A percentile compares a stretch with the other conserved stretches of the same genome.
Evolutionary conservation across 305 asterid species (phyloP).

Genomic region (Solanum hybrid): DNA sequence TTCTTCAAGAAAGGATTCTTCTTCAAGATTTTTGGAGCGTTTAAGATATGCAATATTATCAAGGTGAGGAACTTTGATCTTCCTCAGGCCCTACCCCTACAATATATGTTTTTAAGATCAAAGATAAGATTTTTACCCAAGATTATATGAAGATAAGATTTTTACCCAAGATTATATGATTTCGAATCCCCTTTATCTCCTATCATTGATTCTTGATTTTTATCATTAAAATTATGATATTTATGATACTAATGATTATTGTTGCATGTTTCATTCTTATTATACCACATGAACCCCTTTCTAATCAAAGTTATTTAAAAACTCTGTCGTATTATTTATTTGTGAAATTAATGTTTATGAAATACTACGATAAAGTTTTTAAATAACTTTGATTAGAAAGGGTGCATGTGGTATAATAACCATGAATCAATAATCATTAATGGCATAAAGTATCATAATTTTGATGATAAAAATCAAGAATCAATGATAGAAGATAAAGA

Average conservation of each 20-base stretch:
- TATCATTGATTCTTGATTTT: neutral
- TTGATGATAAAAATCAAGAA: neutral
- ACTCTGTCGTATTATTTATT: no score
- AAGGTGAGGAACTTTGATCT: no score
- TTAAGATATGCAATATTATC: neutral
- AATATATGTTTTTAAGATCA: neutral
- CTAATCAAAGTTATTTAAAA: no score
- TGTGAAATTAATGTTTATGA: no score
- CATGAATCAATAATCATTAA: neutral
- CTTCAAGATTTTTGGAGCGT: neutral
- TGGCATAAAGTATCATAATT: neutral
- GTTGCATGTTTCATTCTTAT: neutral
- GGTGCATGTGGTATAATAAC: neutral
- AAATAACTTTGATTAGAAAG: neutral
- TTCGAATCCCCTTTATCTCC: neutral
- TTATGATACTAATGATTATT: neutral
- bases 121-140: neutral
- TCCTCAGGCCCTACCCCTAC: neutral
- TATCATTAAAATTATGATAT: neutral
- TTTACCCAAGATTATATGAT: no score
- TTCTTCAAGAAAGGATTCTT: no score
- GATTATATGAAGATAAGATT: no score
- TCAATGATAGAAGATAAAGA: neutral
- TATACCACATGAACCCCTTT: neutral
- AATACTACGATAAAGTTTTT: no score